Conservation (phyloP, 2,329 filamentous ascomycete species). For the Huntiella bhutanensis region DNA sequence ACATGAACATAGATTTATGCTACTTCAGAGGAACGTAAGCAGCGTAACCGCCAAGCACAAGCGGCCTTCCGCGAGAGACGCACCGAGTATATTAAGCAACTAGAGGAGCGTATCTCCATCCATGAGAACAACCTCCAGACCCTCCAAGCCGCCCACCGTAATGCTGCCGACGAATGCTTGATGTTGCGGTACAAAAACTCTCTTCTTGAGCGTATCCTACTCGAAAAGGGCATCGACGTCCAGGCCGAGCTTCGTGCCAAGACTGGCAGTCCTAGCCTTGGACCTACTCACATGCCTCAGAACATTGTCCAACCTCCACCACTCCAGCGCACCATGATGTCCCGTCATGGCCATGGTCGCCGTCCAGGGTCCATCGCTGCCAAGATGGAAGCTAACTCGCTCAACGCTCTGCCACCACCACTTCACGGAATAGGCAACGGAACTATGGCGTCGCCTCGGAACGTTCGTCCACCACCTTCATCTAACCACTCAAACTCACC, state of each 20-base stretch:
- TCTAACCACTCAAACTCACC: slow-evolving; percentile 47
- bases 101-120: slow-evolving; percentile 91
- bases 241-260: slow-evolving; percentile 89
- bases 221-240: slow-evolving; percentile 97
- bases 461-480: slow-evolving; percentile 54
- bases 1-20: slow-evolving; percentile 62
- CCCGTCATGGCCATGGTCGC: slow-evolving; percentile 57
- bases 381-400: slow-evolving; percentile 40
- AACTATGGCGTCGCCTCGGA: slow-evolving; percentile 47
- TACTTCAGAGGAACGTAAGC: slow-evolving; percentile 94
- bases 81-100: slow-evolving; percentile 97
- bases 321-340: slow-evolving; percentile 63
- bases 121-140: slow-evolving; percentile 89
- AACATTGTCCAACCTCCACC: slow-evolving; percentile 54
- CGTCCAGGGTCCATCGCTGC: slow-evolving; percentile 58
- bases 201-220: slow-evolving; percentile 76
- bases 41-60: slow-evolving; percentile 91
- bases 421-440: slow-evolving; percentile 16
- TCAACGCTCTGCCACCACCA: slow-evolving; percentile 26
- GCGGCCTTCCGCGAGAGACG: slow-evolving; percentile 91
- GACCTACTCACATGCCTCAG: slow-evolving; percentile 46
- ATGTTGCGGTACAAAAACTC: slow-evolving; percentile 99
- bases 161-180: slow-evolving; percentile 85
- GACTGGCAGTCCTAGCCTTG: slow-evolving; percentile 68
- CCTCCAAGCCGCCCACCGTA: slow-evolving; percentile 83